Evolutionary conservation across 1,284 basidiomycete species (phyloP).

Genomic region (Takashimella koratensis): DNA sequence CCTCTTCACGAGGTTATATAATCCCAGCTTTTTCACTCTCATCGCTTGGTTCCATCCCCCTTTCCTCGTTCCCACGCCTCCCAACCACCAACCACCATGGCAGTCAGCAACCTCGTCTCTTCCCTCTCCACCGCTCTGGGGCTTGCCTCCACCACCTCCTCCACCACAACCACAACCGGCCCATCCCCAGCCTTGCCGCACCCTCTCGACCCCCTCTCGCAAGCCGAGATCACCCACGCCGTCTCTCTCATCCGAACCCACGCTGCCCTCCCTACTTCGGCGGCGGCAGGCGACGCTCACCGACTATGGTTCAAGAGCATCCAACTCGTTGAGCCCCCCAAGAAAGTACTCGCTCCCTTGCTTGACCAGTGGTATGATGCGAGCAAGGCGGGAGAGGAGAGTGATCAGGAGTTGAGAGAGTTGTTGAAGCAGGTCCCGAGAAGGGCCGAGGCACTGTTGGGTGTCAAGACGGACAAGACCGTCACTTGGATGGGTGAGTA

Average conservation of each 20-base stretch:
- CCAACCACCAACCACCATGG: too few relatives aligned
- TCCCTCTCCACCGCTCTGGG: not conserved
- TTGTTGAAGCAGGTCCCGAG: slow-evolving; percentile 8
- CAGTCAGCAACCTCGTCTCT: not conserved
- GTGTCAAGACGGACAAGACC: slow-evolving; percentile 11
- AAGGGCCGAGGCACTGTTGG: slow-evolving; percentile 16
- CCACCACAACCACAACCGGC: not conserved
- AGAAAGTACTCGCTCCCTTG: slow-evolving; percentile 28
- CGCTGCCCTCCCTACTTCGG: not conserved
- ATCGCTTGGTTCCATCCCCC: too few relatives aligned
- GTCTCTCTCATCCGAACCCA: slow-evolving; percentile 13
- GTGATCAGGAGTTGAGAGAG: not conserved
- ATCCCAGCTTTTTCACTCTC: too few relatives aligned
- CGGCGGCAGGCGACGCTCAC: slow-evolving; percentile 8
- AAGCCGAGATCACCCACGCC: slow-evolving; percentile 37
- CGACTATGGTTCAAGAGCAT: slow-evolving; percentile 35
- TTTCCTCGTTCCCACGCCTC: too few relatives aligned
- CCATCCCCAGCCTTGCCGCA: slow-evolving; percentile 16
- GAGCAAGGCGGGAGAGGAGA: slow-evolving; percentile 1
- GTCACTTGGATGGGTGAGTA: slow-evolving; percentile 19
- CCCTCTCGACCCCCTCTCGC: slow-evolving; percentile 49
- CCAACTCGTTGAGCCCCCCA: slow-evolving; percentile 30
- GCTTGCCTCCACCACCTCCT: not conserved
- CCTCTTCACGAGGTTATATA: too few relatives aligned
- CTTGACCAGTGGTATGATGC: slow-evolving; percentile 17